Percentiles rank a stretch among this genome's conserved stretches.
phyloP scores from a whole-genome alignment of 2,329 filamentous ascomycete genomes.

The Aspergillus brunneoviolaceus region DNA sequence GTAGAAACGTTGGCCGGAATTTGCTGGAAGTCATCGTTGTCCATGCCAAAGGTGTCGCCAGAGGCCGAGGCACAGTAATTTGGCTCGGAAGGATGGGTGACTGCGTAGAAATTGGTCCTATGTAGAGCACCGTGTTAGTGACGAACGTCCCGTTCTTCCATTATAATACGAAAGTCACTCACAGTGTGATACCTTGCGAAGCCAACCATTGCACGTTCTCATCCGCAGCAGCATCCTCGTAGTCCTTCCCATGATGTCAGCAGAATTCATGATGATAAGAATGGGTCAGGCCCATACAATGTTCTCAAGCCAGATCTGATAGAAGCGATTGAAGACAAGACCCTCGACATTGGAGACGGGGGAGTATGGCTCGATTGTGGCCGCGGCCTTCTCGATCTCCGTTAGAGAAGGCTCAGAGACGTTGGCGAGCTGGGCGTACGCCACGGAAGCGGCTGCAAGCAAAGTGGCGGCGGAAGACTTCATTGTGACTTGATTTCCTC shows the following conservation, averaged over 20 bases:
- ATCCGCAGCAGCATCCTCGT: conserved; percentile 63
- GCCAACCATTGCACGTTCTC: conserved; percentile 35
- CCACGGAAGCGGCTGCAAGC: conserved; percentile 28
- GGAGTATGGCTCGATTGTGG: conserved; percentile 61
- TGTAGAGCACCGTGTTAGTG: neutral
- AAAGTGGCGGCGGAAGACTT: conserved; percentile 41
- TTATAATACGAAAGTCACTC: neutral
- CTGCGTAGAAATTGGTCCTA: conserved; percentile 55
- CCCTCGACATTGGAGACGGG: conserved; percentile 67
- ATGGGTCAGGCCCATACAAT: conserved; percentile 48
- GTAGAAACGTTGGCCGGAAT: conserved; percentile 63
- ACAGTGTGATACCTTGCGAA: conserved; percentile 58
- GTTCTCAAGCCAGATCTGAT: conserved; percentile 76
- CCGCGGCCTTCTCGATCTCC: conserved; percentile 38
- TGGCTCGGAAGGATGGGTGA: conserved; percentile 72
- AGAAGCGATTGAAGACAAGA: conserved; percentile 69
- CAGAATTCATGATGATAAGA: conserved; percentile 9
- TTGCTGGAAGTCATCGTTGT: conserved; percentile 63
- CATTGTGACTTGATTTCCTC: conserved; percentile 30
- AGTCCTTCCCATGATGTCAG: conserved; percentile 47
- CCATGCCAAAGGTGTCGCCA: conserved; percentile 72
- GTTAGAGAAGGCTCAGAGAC: conserved; percentile 27
- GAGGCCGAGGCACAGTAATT: conserved; percentile 70
- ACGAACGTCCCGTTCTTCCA: neutral
- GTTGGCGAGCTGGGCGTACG: conserved; percentile 28